Percentiles rank a stretch among this genome's conserved stretches.
phyloP scores from a whole-genome alignment of 108 stramenopile genomes.

The Phaeodactylum tricornutum region DNA sequence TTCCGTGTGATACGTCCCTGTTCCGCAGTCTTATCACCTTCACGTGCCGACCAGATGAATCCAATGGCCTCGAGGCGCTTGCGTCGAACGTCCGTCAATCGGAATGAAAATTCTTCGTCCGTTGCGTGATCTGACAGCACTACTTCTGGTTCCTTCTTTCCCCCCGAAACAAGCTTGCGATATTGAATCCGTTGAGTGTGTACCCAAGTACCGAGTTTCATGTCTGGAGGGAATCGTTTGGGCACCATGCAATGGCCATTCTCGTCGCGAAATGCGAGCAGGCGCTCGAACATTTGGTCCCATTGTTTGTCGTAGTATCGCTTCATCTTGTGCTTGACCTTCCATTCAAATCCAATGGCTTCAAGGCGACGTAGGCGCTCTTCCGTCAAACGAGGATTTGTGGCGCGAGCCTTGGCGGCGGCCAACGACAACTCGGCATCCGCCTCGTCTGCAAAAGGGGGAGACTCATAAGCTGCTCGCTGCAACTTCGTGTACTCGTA shows the following conservation, averaged over 20 bases:
- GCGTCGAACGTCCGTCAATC: conserved; percentile 36
- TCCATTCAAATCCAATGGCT: conserved; percentile 64
- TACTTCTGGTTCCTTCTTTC: conserved; percentile 4
- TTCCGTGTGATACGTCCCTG: conserved; percentile 21
- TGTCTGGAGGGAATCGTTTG: conserved; percentile 38
- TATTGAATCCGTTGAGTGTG: conserved; percentile 45
- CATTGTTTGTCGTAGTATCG: conserved; percentile 11
- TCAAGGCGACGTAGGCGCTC: conserved; percentile 49
- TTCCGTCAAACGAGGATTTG: conserved; percentile 38
- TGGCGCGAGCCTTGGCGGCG: background rate
- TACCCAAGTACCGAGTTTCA: conserved; percentile 37
- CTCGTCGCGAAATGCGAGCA: conserved; percentile 22
- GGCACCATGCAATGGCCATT: conserved; percentile 38
- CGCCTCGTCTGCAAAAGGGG: background rate
- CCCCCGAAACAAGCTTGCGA: conserved; percentile 20
- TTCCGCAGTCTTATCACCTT: conserved; percentile 11
- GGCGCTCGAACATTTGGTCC: conserved; percentile 18
- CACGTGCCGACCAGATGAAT: conserved; percentile 42
- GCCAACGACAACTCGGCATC: too few species aligned
- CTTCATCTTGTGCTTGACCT: conserved; percentile 46
- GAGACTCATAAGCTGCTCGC: conserved; percentile 2
- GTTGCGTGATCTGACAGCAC: background rate
- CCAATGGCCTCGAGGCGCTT: conserved; percentile 31
- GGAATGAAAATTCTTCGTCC: conserved; percentile 14
- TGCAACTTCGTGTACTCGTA: conserved; percentile 43